phyloP scores from a whole-genome alignment of 164 flowering plant species.

The Piper betle region DNA sequence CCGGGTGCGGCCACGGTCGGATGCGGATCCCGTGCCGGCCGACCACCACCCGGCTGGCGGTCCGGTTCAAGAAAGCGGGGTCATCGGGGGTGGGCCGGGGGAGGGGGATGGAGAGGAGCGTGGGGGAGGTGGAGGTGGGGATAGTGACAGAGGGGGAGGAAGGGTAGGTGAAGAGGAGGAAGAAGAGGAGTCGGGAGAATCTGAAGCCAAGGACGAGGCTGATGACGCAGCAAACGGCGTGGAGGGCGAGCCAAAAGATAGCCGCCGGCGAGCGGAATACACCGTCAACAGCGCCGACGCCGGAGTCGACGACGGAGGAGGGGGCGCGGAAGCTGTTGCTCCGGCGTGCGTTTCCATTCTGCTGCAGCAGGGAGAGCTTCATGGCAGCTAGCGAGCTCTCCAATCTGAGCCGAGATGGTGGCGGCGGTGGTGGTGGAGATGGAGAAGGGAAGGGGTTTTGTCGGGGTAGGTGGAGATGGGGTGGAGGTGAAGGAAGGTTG shows the following conservation, averaged over 20 bases:
- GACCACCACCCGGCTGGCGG: slow-evolving; percentile 58
- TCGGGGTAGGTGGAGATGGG: no score
- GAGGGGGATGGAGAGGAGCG: slow-evolving; percentile 8
- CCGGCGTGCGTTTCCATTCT: slow-evolving; percentile 17
- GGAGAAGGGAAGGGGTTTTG: no score
- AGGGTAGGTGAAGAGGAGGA: slow-evolving; percentile 51
- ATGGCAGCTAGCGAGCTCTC: not conserved
- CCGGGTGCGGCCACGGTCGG: slow-evolving; percentile 92
- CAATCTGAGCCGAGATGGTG: no score
- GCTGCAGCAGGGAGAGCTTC: slow-evolving; percentile 7
- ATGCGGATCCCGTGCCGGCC: slow-evolving; percentile 91
- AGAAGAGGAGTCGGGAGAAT: slow-evolving; percentile 67
- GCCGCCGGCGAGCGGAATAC: slow-evolving; percentile 47
- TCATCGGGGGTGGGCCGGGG: not conserved
- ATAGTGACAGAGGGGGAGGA: slow-evolving; percentile 21
- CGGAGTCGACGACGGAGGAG: slow-evolving; percentile 28
- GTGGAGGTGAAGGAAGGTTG: no score
- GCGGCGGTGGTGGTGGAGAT: no score
- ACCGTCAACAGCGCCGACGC: slow-evolving; percentile 31
- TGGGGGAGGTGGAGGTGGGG: slow-evolving; percentile 13
- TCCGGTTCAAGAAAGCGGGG: slow-evolving; percentile 10
- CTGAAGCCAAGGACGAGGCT: slow-evolving; percentile 76
- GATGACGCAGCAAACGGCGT: slow-evolving; percentile 66
- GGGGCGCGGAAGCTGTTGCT: slow-evolving; percentile 49
- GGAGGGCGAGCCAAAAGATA: slow-evolving; percentile 59